Base-by-base conservation (phyloP, 1,139 yeast species). In the Debaryomyces udenii region DNA sequence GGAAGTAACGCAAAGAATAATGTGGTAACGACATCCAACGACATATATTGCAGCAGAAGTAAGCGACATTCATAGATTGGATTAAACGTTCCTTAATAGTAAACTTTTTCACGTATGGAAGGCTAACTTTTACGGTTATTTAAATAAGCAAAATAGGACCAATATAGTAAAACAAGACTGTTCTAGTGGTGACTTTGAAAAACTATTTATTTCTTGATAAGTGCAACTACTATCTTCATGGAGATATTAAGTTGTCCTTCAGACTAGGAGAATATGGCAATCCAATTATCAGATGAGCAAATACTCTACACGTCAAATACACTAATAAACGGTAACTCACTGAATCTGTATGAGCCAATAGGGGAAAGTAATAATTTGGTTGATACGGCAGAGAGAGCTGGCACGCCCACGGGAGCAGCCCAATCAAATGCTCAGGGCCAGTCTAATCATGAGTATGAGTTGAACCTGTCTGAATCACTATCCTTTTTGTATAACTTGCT, bases 381-480 rank as follows among this genome's bases (percentile, higher is more conserved):
- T 3, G 32, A 9, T 13, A 16, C 20, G 2, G 20, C 4, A 3
- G 22, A 10, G 3, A 20, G 13, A n/a, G 29, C 9, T 3, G 15
- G n/a, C 16, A 16, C 9, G 6, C 9, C 5, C 11, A 4, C 18
- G 23, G 29, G 14, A 23, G 18, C 35, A 2, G 26, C 17, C 6
- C n/a, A n/a, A 6, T 20, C 28, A 14, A 26, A 7, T 24, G 14
- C 17, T n/a, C 28, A 23, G 16, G 22, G 22, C 22, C 22, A 7
- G 7, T 32, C 43, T 13, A 41, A 51, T 36, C 61, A 64, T 35
- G 74, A 68, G 39, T 71, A 69, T 46, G 77, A 71, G 45, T 55
- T 70, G 33, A 65, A 58, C 49, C 73, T 62, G 47, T 68, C 74
- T 2, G 76, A 71, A 45, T 67, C 74, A 4, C 53, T 70, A 23